Conservation (phyloP, 75 land plant species). For the Sequoiadendron giganteum region DNA sequence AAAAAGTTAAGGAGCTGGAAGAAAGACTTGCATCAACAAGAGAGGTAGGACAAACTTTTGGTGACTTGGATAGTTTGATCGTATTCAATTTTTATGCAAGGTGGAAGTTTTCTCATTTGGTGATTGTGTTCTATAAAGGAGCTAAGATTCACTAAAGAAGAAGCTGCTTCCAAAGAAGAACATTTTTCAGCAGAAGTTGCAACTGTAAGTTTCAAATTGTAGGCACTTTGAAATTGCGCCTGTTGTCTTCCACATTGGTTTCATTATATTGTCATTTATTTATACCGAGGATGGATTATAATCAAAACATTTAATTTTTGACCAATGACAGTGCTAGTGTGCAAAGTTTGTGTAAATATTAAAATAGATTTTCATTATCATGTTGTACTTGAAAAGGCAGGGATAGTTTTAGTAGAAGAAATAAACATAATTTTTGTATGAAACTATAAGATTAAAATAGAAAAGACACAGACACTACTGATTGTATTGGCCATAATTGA, state of each 20-base stretch:
- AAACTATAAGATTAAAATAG: background rate
- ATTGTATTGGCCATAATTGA: background rate
- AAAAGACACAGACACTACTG: background rate
- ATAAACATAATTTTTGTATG: background rate
- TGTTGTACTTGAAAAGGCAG: background rate
- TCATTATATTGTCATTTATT: background rate
- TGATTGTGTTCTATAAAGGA: conserved; percentile 49
- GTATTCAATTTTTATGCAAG: background rate
- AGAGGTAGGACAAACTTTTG: conserved; percentile 40
- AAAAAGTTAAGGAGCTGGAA: conserved; percentile 69
- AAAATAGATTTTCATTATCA: background rate
- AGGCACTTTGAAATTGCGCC: background rate
- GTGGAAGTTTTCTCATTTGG: background rate
- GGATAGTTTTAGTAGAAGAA: background rate
- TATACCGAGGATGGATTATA: background rate
- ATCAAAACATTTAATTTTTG: too few species aligned
- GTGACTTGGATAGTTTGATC: background rate
- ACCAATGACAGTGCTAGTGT: background rate
- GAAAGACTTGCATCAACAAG: conserved; percentile 37
- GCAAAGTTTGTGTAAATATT: too few species aligned
- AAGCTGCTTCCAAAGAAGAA: conserved; percentile 67
- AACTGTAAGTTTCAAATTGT: conserved; percentile 53
- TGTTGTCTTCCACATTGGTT: background rate
- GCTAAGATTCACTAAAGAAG: conserved; percentile 55
- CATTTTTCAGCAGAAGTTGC: conserved; percentile 64